Conservation (phyloP, 1,284 basidiomycete species). For the Fistulinella cinereoalba region DNA sequence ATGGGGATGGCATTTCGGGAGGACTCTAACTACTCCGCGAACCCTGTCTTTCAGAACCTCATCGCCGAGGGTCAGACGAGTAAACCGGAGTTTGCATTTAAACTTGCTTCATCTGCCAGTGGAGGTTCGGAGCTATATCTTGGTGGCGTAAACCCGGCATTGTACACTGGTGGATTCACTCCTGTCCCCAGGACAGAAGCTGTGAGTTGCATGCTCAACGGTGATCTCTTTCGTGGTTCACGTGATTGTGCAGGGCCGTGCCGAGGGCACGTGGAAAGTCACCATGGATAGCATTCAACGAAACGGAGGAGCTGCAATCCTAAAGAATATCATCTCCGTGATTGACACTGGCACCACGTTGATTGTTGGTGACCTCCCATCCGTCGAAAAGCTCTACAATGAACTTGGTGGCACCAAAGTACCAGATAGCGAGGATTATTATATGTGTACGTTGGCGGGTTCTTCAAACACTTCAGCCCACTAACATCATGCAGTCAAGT, state of each 20-base stretch:
- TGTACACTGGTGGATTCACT: conserved; percentile 18
- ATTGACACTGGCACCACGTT: conserved; percentile 47
- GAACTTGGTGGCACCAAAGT: conserved; percentile 10
- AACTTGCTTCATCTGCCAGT: conserved; percentile 36
- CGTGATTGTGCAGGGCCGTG: no score
- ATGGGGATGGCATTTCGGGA: conserved; percentile 21
- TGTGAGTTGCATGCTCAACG: conserved; percentile 12
- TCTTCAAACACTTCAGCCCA: conserved; percentile 16
- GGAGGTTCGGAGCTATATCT: conserved; percentile 43
- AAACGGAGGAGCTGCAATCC: conserved; percentile 6
- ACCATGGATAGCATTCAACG: conserved; percentile 18
- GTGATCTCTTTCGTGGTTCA: no score
- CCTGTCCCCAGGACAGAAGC: conserved; percentile 12
- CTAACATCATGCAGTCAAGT: conserved; percentile 39
- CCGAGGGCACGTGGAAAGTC: no score
- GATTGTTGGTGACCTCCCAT: conserved; percentile 45
- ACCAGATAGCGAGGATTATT: conserved; percentile 5
- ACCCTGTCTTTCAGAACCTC: conserved; percentile 20
- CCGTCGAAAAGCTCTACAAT: conserved; percentile 41
- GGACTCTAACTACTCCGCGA: conserved; percentile 9
- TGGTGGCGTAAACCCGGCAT: conserved; percentile 33
- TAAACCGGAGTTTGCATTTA: conserved; percentile 38
- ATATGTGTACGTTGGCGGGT: conserved; percentile 12
- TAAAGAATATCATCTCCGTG: conserved; percentile 25
- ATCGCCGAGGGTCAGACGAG: conserved; percentile 22